Base-by-base conservation (phyloP, 2,329 filamentous ascomycete genomes). In the Aaosphaeria pasadenensis region DNA sequence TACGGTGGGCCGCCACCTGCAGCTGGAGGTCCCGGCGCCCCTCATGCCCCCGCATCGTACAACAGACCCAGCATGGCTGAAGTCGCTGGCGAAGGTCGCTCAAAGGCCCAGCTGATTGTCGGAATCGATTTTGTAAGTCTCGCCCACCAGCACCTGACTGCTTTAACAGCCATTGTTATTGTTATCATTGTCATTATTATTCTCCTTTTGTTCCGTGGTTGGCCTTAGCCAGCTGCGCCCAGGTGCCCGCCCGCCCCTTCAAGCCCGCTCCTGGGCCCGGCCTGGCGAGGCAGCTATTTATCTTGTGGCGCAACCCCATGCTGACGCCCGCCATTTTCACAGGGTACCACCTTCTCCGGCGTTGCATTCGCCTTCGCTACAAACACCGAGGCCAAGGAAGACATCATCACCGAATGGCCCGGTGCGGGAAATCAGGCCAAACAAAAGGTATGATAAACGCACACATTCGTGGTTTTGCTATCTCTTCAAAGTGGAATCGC, bases 351-450 rank as follows among this genome's bases (percentile, higher is more conserved):
- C 5, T 99, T 97, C 71, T 97, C 94, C 3, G 94, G 94, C 69
- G 92, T 97, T 54, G 91, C 91, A 31, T 99, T 96, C 69, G 86
- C 86, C 39, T 89, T 89, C 74, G 91, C 91, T 52, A 96, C 92
- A 51, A 96, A 96, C 75, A 95, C 92, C 60, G 91, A 96, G 73
- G 91, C 91, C 51, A 95, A 96, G 71, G 94, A 97, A 74, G 92
- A 97, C 71, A 97, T 97, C 63, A 99, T 99, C 63, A 95, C 92
- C 54, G 94, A 99, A 75, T 99, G 94, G 94, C 94, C 94, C 29
- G 94, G 94, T 60, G 91, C 94, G 33, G 94, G 94, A 59, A 96
- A 94, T 48, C 92, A 96, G 71, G 96, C 94, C 44, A 97, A 97
- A 76, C 94, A 99, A 76, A 99, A 99, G 87, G 92, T 95, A 71